Evolutionary conservation across 768 basidiomycete genomes (phyloP), one percentile per base, ranked within the genome.

Genomic region (Mycena rosella): DNA sequence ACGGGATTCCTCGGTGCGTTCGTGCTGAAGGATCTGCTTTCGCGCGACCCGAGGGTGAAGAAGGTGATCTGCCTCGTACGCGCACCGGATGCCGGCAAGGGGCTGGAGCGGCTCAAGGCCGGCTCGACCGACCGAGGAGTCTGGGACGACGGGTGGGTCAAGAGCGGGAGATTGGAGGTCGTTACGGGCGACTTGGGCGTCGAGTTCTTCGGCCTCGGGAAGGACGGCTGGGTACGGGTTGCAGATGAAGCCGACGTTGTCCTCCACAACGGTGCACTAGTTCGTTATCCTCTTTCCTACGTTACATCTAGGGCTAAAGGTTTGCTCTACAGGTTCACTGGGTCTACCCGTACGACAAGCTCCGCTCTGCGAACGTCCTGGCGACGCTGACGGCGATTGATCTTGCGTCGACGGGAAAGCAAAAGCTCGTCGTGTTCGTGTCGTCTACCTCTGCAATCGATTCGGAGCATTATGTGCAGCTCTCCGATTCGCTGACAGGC

Each of bases 1-100:
- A 98, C 98, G 11, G 98, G 98, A 2, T 99, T 96, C 85, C 85
- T 99, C 18, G 98, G 98, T 17, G 96, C 95, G 7, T 99, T 97
- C 78, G 88, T 99, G 67, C 82, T 99, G 54, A 84, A 85, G 42
- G 92, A 97, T 75, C 84, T 99, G 44, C 86, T 99, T 0, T 80
- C 83, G 30, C 85, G 89, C 40, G 72, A 78, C 32, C 81, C 84
- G 10, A 83, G 86, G 62, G 93, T 98, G 15, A 82, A 84, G 71
- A 97, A 96, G 80, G 96, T 98, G 42, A 88, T 97, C 65, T 97
- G 95, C 75, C 88, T 97, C n/a, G 92, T 99, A 44, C 89, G 98
- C 53, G 94, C 91, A 14, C 78, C 90, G 62, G 84, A 84, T 29
- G 73, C 79, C 3, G 86, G 88, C 61, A 86, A 87, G 58, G 98